Evolutionary conservation across 768 basidiomycete genomes (phyloP).

Genomic region (Megacollybia marginata): DNA sequence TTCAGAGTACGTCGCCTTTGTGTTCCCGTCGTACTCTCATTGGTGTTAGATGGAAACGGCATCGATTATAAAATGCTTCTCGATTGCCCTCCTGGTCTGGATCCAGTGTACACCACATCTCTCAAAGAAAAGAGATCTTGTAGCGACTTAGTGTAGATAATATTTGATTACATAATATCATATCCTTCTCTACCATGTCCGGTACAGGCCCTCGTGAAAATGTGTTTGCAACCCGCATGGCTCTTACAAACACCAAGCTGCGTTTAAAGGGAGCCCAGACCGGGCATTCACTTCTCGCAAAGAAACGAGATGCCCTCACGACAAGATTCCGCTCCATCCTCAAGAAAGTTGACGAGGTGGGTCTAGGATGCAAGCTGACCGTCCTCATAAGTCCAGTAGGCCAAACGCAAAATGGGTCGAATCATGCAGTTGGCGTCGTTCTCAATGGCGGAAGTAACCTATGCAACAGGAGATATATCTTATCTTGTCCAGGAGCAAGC

Average conservation of each 20-base stretch:
- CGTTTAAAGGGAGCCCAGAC: conserved; percentile 90
- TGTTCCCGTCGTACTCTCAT: too few species aligned
- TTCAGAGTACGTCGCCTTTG: too few species aligned
- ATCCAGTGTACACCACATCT: too few species aligned
- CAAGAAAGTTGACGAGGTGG: conserved; percentile 94
- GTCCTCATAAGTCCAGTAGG: conserved; percentile 41
- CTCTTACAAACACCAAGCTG: conserved; percentile 86
- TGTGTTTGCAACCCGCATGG: conserved; percentile 97
- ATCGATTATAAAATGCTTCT: too few species aligned
- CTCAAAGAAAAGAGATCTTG: too few species aligned
- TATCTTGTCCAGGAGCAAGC: conserved; percentile 98
- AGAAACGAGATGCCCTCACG: conserved; percentile 96
- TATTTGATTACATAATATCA: too few species aligned
- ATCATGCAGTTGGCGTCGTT: conserved; percentile 99
- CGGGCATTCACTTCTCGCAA: conserved; percentile 90
- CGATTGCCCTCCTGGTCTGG: too few species aligned
- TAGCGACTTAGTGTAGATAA: too few species aligned
- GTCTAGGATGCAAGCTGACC: conserved; percentile 7
- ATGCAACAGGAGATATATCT: conserved; percentile 93
- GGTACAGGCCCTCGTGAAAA: conserved; percentile 87
- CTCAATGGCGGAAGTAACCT: conserved; percentile 97
- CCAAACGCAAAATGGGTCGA: conserved; percentile 97
- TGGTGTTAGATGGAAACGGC: too few species aligned
- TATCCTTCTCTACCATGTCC: conserved; percentile 49
- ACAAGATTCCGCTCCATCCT: conserved; percentile 92